Base-by-base conservation (phyloP, 495 filamentous ascomycete genomes). In the Podospora appendiculata region DNA sequence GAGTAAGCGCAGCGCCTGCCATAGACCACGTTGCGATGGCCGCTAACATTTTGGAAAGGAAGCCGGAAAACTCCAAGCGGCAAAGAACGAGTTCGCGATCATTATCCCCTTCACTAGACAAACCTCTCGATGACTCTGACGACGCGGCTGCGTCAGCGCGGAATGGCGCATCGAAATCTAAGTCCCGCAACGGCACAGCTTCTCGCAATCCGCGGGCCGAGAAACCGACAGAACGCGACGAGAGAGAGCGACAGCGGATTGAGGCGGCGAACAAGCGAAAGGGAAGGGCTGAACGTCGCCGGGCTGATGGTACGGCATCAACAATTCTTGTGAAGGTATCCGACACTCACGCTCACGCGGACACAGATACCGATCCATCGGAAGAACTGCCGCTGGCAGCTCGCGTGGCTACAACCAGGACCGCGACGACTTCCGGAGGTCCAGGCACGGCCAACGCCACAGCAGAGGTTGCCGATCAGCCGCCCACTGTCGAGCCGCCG, bases 11-110 rank as follows among this genome's bases (percentile, higher is more conserved):
- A 33, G 25, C 25, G 25, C 25, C 25, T 25, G 25, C 25, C 25
- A 25, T 5, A 25, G 25, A 25, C 25, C 25, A 25, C 25, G 25
- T 25, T 25, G 25, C 25, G 25, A 25, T 25, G 5, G 25, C 25
- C 18, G 50, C 59, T 60, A 14, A 63, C 58, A 17, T 42, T 38
- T 45, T 13, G 12, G 14, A 47, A 47, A 80, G 76, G 46, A 79
- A 81, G 36, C 66, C 56, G 2, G 76, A 79, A 42, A 69, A 53
- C 41, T 48, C 64, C 3, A 88, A 87, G 61, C 77, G 89, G 52
- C 89, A 85, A 59, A 80, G 89, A 46, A 93, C 89, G 17, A 76
- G 74, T 54, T 94, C 90, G 16, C 79, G 81, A 18, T 89, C 86
- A 14, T 79, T 80, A 13, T 80, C 84, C 6, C 79, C 81, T 57